These are phyloP conservation scores for Decorospora gaudefroyi DNA, from an alignment of 2,329 filamentous ascomycete species.

Conservation along the genomic window DNA sequence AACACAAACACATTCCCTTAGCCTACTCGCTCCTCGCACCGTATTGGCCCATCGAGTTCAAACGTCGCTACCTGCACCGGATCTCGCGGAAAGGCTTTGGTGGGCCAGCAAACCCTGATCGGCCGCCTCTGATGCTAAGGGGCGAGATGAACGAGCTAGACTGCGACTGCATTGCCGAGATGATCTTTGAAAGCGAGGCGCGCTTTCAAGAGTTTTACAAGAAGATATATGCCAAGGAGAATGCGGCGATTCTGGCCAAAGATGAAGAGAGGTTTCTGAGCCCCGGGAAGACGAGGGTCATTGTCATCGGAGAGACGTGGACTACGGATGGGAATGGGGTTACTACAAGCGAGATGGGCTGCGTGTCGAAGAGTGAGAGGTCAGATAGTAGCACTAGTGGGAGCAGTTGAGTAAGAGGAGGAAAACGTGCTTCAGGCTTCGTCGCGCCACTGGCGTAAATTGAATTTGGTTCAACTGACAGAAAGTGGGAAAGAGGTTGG, in stretches of 20 bases:
- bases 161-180: conserved; percentile 34
- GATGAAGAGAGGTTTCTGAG: conserved; percentile 36
- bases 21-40: conserved; percentile 23
- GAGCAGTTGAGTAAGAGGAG: conserved; percentile 17
- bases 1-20: conserved; percentile 35
- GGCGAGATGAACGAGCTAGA: conserved; percentile 32
- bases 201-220: conserved; percentile 36
- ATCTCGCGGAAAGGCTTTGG: conserved; percentile 34
- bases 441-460: no score
- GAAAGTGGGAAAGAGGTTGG: conserved; percentile 1
- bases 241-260: conserved; percentile 23
- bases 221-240: conserved; percentile 28
- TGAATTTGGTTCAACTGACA: no score
- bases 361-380: conserved; percentile 8
- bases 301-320: conserved; percentile 37
- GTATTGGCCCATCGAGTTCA: conserved; percentile 28
- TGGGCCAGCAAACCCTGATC: conserved; percentile 29
- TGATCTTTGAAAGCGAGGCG: conserved; percentile 31
- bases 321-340: conserved; percentile 20
- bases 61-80: conserved; percentile 36
- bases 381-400: conserved; percentile 22
- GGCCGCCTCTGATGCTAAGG: conserved; percentile 28
- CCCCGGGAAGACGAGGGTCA: conserved; percentile 22
- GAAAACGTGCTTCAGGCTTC: neutral
- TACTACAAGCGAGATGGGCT: conserved; percentile 12